Evolutionary conservation across 805 yeast genomes (phyloP).

Genomic region (Kurtzmaniella cleridarum): DNA sequence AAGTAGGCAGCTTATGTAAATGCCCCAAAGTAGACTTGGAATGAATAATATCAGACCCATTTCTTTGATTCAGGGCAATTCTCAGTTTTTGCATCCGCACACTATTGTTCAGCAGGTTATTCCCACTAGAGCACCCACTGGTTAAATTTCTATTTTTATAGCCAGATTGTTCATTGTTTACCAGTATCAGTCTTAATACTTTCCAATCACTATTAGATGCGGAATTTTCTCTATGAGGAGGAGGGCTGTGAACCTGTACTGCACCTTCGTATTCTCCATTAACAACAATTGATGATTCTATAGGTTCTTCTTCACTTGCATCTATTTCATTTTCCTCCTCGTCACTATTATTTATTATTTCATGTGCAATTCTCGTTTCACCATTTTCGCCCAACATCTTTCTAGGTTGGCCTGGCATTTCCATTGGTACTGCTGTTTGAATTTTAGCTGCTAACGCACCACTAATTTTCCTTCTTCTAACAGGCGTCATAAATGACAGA

Average conservation of each 20-base stretch:
- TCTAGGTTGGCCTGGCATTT: constrained; percentile 97
- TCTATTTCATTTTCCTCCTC: constrained; percentile 19
- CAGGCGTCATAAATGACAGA: constrained; percentile 65
- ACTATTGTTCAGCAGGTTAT: too few relatives aligned
- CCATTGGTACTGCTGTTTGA: constrained; percentile 78
- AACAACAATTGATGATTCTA: background rate
- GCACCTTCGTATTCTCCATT: constrained; percentile 5
- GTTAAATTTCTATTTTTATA: too few relatives aligned
- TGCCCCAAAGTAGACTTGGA: background rate
- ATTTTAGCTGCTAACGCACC: constrained; percentile 66
- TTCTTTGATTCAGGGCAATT: too few relatives aligned
- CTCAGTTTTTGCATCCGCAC: too few relatives aligned
- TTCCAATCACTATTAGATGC: constrained; percentile 25
- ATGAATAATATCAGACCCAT: background rate
- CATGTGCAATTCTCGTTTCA: constrained; percentile 26
- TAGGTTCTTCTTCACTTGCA: constrained; percentile 5
- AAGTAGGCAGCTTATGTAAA: constrained; percentile 1
- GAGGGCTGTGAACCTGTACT: constrained; percentile 10
- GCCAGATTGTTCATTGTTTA: constrained; percentile 28
- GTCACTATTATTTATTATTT: constrained; percentile 41
- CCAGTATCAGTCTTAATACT: constrained; percentile 33
- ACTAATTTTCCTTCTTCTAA: constrained; percentile 59
- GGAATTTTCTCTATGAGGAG: constrained; percentile 18
- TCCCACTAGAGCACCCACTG: too few relatives aligned
- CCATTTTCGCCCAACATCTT: constrained; percentile 43